Conservation (phyloP, 2,329 filamentous ascomycete genomes). For the Truncatella angustata region DNA sequence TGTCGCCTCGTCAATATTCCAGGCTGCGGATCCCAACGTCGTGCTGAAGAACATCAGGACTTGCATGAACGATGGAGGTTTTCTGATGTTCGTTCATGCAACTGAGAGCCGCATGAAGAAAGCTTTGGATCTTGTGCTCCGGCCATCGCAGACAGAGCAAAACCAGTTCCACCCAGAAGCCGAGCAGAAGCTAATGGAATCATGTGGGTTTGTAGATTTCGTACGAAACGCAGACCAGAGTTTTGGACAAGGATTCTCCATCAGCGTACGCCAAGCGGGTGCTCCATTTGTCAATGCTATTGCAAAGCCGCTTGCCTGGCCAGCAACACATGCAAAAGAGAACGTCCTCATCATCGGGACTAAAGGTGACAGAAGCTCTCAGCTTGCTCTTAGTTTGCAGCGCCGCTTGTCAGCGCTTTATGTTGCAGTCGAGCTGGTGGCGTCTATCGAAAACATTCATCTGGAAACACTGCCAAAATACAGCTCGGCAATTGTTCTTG, state of each 20-base stretch:
- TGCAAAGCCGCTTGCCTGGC: neutral
- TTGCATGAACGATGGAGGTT: slow-evolving; percentile 35
- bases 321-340: neutral
- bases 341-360: neutral
- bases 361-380: neutral
- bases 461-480: slow-evolving; percentile 17
- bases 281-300: slow-evolving; percentile 19
- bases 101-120: slow-evolving; percentile 16
- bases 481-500: slow-evolving; percentile 32
- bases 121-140: slow-evolving; percentile 13
- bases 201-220: slow-evolving; percentile 30
- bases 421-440: slow-evolving; percentile 12
- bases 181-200: slow-evolving; percentile 32
- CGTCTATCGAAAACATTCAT: slow-evolving; percentile 26
- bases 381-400: slow-evolving; percentile 33
- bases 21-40: slow-evolving; percentile 18
- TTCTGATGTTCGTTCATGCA: slow-evolving; percentile 29
- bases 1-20: slow-evolving; percentile 31
- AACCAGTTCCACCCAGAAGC: slow-evolving; percentile 25
- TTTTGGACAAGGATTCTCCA: slow-evolving; percentile 28
- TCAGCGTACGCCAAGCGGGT: slow-evolving; percentile 36
- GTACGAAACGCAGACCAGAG: slow-evolving; percentile 31
- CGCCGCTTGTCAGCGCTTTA: neutral
- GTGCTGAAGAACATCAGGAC: slow-evolving; percentile 26
- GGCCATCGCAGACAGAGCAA: slow-evolving; percentile 11